Evolutionary conservation across 805 yeast species (phyloP).

Genomic region (Candida coquimbonensis): DNA sequence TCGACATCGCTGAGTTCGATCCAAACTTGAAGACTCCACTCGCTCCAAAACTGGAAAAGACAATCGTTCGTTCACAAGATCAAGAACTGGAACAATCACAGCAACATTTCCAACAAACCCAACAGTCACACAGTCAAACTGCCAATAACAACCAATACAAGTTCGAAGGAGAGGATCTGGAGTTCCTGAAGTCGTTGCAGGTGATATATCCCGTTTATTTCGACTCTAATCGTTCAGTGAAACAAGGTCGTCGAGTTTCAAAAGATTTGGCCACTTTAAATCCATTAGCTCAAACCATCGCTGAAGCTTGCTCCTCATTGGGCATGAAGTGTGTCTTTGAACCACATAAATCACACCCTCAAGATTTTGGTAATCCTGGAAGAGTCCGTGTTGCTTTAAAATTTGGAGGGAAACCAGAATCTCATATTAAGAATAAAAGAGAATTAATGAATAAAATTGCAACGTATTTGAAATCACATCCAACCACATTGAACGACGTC

Average conservation of each 20-base stretch:
- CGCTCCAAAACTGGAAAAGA: constrained; percentile 61
- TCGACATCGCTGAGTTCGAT: constrained; percentile 90
- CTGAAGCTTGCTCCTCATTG: constrained; percentile 54
- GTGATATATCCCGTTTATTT: constrained; percentile 88
- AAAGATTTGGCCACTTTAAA: constrained; percentile 65
- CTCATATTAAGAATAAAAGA: constrained; percentile 48
- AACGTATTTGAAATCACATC: constrained; percentile 54
- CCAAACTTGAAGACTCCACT: constrained; percentile 59
- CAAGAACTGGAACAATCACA: constrained; percentile 25
- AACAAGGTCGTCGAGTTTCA: constrained; percentile 80
- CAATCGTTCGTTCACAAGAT: constrained; percentile 57
- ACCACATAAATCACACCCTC: constrained; percentile 87
- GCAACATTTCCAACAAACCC: constrained; percentile 24
- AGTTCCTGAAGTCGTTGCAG: constrained; percentile 63
- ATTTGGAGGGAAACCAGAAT: constrained; percentile 36
- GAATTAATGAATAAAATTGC: constrained; percentile 55
- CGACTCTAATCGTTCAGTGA: constrained; percentile 66
- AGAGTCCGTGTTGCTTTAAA: constrained; percentile 73
- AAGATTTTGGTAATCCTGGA: constrained; percentile 97
- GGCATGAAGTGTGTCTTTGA: constrained; percentile 43
- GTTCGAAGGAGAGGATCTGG: constrained; percentile 49
- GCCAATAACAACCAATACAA: constrained; percentile 12
- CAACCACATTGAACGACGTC: constrained; percentile 53
- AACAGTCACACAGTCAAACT: constrained; percentile 4
- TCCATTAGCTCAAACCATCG: constrained; percentile 78